These are phyloP conservation scores for Cochlearia excelsa DNA, from an alignment of 345 rosid genomes.

Conservation along the genomic window DNA sequence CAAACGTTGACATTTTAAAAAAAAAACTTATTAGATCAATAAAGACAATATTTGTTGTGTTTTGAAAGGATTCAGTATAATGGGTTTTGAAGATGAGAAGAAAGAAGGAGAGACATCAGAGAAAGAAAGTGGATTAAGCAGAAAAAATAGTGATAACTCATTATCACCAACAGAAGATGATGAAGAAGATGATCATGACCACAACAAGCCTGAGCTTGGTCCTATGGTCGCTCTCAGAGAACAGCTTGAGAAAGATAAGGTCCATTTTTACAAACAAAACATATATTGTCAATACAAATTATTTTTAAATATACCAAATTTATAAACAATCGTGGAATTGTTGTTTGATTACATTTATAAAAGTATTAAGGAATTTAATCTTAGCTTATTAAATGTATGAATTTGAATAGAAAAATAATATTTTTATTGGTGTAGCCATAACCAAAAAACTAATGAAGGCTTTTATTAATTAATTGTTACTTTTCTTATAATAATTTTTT, in stretches of 20 bases:
- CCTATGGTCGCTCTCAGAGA: slow-evolving; percentile 49
- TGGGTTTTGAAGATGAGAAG: slow-evolving; percentile 35
- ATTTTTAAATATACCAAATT: neutral
- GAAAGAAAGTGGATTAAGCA: slow-evolving; percentile 30
- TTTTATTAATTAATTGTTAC: too few relatives aligned
- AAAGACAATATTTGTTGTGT: slow-evolving; percentile 2
- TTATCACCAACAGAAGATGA: slow-evolving; percentile 36
- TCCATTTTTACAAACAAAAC: neutral
- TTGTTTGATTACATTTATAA: neutral
- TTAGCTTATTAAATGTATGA: neutral
- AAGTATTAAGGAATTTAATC: neutral
- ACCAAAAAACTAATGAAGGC: neutral
- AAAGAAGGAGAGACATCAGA: slow-evolving; percentile 28
- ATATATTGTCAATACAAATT: too few relatives aligned
- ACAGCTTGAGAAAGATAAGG: slow-evolving; percentile 49
- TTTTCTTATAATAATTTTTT: neutral
- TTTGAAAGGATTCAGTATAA: slow-evolving; percentile 20
- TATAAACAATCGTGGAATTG: slow-evolving; percentile 5
- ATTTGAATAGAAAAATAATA: neutral
- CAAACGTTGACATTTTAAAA: slow-evolving; percentile 8
- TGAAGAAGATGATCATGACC: slow-evolving; percentile 36
- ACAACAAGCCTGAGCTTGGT: slow-evolving; percentile 39
- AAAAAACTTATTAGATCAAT: slow-evolving; percentile 10
- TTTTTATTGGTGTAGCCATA: neutral
- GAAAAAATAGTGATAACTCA: slow-evolving; percentile 35